Percentiles rank a stretch among this genome's conserved stretches.
These are phyloP conservation scores for Umbelopsis sp. DNA, from an alignment of 371 early-diverging fungal species.

Conservation along the genomic window DNA sequence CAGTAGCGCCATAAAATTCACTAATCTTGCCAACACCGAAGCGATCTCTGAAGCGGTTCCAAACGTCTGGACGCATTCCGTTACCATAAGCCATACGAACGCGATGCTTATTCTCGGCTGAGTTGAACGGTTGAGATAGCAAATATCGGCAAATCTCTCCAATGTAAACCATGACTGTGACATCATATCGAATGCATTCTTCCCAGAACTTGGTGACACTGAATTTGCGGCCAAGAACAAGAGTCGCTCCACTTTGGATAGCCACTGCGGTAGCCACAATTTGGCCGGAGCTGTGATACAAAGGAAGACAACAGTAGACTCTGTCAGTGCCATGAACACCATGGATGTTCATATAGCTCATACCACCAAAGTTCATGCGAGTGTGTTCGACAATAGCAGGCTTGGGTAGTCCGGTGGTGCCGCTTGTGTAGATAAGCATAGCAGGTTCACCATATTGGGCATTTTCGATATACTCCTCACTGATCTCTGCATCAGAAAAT, in stretches of 20 bases:
- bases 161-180: constrained; percentile 54
- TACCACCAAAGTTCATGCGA: constrained; percentile 16
- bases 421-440: constrained; percentile 54
- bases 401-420: constrained; percentile 47
- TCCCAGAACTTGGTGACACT: constrained; percentile 54
- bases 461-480: constrained; percentile 33
- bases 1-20: constrained; percentile 65
- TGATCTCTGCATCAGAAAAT: constrained; percentile 36
- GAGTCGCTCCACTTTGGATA: constrained; percentile 38
- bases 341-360: constrained; percentile 4
- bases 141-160: constrained; percentile 77
- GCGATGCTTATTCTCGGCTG: constrained; percentile 51
- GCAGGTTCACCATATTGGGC: constrained; percentile 37
- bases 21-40: constrained; percentile 55
- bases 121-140: constrained; percentile 47
- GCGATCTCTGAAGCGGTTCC: constrained; percentile 57
- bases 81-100: constrained; percentile 69
- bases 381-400: constrained; percentile 26
- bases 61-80: constrained; percentile 75
- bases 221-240: constrained; percentile 53
- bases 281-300: constrained; percentile 56
- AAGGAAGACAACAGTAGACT: constrained; percentile 52
- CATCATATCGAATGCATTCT: constrained; percentile 47
- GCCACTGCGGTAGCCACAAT: constrained; percentile 36
- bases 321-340: constrained; percentile 32